A percentile compares a stretch with the other conserved stretches of the same genome.
These are phyloP conservation scores for Venturia asperata DNA, from an alignment of 2,329 filamentous ascomycete species.

Conservation along the genomic window DNA sequence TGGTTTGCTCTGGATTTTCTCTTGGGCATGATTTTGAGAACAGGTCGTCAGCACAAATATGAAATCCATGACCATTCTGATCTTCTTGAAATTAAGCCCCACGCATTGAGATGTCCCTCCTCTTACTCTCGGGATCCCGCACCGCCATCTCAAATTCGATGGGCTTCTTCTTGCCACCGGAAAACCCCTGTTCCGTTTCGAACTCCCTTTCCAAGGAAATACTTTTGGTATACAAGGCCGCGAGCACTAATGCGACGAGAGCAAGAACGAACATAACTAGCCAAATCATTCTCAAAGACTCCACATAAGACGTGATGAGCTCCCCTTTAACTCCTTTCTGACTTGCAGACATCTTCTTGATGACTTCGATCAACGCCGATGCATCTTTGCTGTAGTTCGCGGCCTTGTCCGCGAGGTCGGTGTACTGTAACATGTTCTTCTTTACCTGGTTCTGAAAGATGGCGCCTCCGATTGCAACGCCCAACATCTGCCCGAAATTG, in stretches of 20 bases:
- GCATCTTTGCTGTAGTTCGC: conserved; percentile 50
- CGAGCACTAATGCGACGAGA: conserved; percentile 41
- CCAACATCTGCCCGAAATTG: conserved; percentile 10
- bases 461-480: background rate
- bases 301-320: conserved; percentile 48
- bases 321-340: conserved; percentile 33
- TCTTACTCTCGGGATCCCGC: too few relatives aligned
- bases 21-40: too few relatives aligned
- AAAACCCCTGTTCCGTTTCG: conserved; percentile 20
- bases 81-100: too few relatives aligned
- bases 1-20: too few relatives aligned
- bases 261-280: conserved; percentile 46
- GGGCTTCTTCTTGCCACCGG: background rate
- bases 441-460: conserved; percentile 22
- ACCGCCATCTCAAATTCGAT: background rate
- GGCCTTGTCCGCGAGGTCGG: conserved; percentile 43
- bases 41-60: too few relatives aligned
- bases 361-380: conserved; percentile 51
- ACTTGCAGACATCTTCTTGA: conserved; percentile 44
- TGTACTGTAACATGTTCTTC: conserved; percentile 33
- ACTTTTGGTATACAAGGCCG: conserved; percentile 47
- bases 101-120: too few relatives aligned
- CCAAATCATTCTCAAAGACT: conserved; percentile 51
- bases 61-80: too few relatives aligned
- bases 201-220: conserved; percentile 22